phyloP scores from a whole-genome alignment of 371 early-diverging fungal genomes.

The Mucor saturninus region DNA sequence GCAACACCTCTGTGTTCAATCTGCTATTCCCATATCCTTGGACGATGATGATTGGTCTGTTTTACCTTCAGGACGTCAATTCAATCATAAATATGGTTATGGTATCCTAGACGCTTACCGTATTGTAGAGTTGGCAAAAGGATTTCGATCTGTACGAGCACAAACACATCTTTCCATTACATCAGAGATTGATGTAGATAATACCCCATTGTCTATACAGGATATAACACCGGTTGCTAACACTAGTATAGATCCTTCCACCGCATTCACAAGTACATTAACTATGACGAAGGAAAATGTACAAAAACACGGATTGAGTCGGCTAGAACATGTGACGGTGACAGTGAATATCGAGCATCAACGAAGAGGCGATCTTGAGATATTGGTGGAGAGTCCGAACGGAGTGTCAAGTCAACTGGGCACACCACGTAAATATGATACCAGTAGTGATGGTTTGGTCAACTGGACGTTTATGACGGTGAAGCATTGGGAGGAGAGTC shows the following conservation, averaged over 20 bases:
- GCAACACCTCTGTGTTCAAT: conserved; percentile 80
- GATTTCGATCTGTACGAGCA: conserved; percentile 57
- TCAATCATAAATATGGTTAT: conserved; percentile 90
- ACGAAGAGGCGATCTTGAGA: conserved; percentile 82
- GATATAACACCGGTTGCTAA: conserved; percentile 42
- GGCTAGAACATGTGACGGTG: conserved; percentile 86
- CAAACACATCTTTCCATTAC: conserved; percentile 62
- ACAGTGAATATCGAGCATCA: conserved; percentile 78
- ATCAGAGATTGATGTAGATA: conserved; percentile 35
- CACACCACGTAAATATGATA: conserved; percentile 69
- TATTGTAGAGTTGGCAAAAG: conserved; percentile 77
- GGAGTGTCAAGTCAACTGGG: conserved; percentile 75
- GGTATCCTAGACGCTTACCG: conserved; percentile 86
- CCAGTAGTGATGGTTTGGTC: conserved; percentile 67
- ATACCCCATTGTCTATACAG: conserved; percentile 42
- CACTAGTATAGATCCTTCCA: conserved; percentile 39
- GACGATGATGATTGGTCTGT: conserved; percentile 67
- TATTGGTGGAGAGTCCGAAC: conserved; percentile 75
- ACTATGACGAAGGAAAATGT: conserved; percentile 53
- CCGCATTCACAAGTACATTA: conserved; percentile 41
- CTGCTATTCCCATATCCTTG: conserved; percentile 75
- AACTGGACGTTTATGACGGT: conserved; percentile 96
- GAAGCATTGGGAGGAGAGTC: conserved; percentile 91
- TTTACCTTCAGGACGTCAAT: conserved; percentile 71
- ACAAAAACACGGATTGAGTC: conserved; percentile 49